Percentiles rank a stretch among this genome's conserved stretches.
Conservation (phyloP, 1,284 basidiomycete genomes). For the Sanghuangporus baumii region DNA sequence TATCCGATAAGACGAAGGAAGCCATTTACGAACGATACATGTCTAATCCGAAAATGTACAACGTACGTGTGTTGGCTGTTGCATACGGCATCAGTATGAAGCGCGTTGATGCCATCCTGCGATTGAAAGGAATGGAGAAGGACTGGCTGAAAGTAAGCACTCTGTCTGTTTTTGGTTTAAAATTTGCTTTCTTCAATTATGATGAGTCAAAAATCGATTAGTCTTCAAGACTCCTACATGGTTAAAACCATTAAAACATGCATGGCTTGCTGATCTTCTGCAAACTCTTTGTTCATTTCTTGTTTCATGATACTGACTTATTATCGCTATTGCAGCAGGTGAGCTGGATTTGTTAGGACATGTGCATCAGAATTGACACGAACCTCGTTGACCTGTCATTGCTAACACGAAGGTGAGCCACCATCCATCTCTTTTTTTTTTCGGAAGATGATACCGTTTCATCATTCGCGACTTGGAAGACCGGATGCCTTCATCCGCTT, state of each 20-base stretch:
- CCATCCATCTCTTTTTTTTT: neutral
- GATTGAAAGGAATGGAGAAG: slow-evolving; percentile 71
- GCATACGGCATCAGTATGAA: slow-evolving; percentile 62
- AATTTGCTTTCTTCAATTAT: slow-evolving; percentile 22
- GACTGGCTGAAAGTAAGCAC: slow-evolving; percentile 63
- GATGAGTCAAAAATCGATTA: slow-evolving; percentile 73
- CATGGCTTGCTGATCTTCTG: slow-evolving; percentile 40
- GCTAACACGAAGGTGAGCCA: neutral
- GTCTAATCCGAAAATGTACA: slow-evolving; percentile 48
- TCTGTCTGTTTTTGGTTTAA: slow-evolving; percentile 16
- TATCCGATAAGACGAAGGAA: slow-evolving; percentile 55
- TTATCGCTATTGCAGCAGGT: slow-evolving; percentile 29
- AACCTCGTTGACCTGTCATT: neutral
- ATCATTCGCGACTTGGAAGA: slow-evolving; percentile 68
- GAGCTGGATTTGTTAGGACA: slow-evolving; percentile 9
- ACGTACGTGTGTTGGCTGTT: slow-evolving; percentile 53
- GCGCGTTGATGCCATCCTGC: slow-evolving; percentile 73
- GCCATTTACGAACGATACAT: slow-evolving; percentile 54
- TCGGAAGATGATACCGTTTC: slow-evolving; percentile 42
- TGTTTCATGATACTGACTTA: slow-evolving; percentile 21
- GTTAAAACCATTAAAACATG: slow-evolving; percentile 42
- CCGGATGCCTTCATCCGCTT: slow-evolving; percentile 54
- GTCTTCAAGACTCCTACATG: slow-evolving; percentile 75
- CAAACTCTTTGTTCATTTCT: slow-evolving; percentile 16
- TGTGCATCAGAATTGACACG: neutral